These are phyloP conservation scores for Graphilbum sp. DNA, from an alignment of 2,329 filamentous ascomycete genomes.

Conservation along the genomic window DNA sequence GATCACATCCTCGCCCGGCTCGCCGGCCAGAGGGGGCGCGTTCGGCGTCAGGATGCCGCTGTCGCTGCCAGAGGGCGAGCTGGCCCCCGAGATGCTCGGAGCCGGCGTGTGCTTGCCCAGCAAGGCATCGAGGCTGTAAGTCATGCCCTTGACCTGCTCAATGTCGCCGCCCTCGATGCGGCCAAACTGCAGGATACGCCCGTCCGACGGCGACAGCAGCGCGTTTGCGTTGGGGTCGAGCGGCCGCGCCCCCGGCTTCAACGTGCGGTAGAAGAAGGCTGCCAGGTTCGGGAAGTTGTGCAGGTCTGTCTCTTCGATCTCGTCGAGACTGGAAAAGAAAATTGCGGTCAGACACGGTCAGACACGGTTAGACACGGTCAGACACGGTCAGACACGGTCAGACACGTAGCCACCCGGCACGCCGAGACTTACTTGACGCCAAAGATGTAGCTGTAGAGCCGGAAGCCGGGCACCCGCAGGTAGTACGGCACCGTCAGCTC, in stretches of 20 bases:
- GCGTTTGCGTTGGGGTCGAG: conserved; percentile 68
- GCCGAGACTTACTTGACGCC: conserved; percentile 50
- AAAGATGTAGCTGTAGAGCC: conserved; percentile 78
- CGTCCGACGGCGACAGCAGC: conserved; percentile 77
- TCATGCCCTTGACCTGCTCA: conserved; percentile 97
- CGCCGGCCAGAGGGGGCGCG: conserved; percentile 16
- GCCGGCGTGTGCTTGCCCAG: conserved; percentile 51
- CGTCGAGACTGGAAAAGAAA: conserved; percentile 45
- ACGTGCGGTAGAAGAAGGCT: conserved; percentile 88
- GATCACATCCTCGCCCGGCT: conserved; percentile 45
- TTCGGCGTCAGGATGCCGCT: conserved; percentile 3
- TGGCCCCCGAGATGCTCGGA: conserved; percentile 31
- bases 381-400: too few relatives aligned
- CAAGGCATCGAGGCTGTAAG: conserved; percentile 86
- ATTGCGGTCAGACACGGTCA: too few relatives aligned
- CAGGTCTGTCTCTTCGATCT: conserved; percentile 77
- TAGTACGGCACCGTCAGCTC: conserved; percentile 79
- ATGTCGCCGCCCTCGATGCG: conserved; percentile 87
- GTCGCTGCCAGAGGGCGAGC: conserved; percentile 7
- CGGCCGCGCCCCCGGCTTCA: conserved; percentile 78
- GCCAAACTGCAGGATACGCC: conserved; percentile 80
- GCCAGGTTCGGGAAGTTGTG: conserved; percentile 84
- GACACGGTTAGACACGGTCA: too few relatives aligned
- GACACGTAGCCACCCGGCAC: neutral
- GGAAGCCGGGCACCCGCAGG: conserved; percentile 76